Evolutionary conservation across 176 grass and related monocot species (phyloP), one percentile per base, ranked within the genome.

Genomic region (Aegilops sharonensis): DNA sequence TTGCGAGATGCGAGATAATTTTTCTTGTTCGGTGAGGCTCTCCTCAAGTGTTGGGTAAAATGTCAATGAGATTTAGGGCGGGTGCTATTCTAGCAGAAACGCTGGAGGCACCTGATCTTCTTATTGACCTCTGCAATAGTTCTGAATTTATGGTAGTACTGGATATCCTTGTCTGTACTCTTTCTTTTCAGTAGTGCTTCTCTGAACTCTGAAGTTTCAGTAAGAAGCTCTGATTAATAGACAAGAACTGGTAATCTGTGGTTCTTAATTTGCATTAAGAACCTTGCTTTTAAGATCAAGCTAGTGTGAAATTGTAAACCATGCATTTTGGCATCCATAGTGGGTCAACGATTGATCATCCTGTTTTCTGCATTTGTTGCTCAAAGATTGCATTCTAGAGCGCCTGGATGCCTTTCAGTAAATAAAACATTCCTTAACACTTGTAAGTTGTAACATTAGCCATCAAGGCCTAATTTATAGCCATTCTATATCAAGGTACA

Each of bases 11-110:
- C 34, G 21, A 17, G 60, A 8, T 6, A 30, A 11, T 15, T 68
- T 35, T 24, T 67, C 14, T 11, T 35, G 35, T 31, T 69, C 12
- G 1, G 5, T 45, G 79, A 14, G 18, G 56, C 23, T 42, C 59
- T 52, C 72, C 10, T 43, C 27, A 79, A 17, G 2, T 84, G 81
- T 64, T 84, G 56, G 75, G 83, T 64, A 30, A 64, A 88, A 84
- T 88, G 64, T 66, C 30, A n/a, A 11, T 52, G 15, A 20, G 54
- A 56, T 21, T 5, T 14, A 7, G 11, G 10, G 0, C 0, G 6
- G 31, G 5, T 72, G 11, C 63, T 30, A 57, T 56, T 27, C 9
- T 8, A 4, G 3, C 8, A 17, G 9, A 40, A 29, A 66, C 6
- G 8, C 18, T 21, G 27, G 30, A 9, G 15, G 24, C n/a, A 23